Evolutionary conservation across 495 filamentous ascomycete species (phyloP).

Genomic region (Trichoderma parareesei): DNA sequence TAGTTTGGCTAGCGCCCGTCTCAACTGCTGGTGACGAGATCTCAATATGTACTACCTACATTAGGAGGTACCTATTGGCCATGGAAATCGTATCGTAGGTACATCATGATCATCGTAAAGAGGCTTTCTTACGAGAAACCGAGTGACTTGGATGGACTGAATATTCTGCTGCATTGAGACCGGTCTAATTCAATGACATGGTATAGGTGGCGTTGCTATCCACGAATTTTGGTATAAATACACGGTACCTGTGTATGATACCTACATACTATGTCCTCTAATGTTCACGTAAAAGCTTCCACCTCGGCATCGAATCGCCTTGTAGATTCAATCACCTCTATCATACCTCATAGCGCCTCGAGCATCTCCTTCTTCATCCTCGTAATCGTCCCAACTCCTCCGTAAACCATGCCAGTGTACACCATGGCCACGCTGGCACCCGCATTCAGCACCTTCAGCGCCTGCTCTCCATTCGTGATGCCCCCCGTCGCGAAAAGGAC

Average conservation of each 20-base stretch:
- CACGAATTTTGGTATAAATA: constrained; percentile 12
- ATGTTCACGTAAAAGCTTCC: not conserved
- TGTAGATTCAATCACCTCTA: not conserved
- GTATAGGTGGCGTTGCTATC: constrained; percentile 5
- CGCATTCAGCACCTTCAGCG: constrained; percentile 66
- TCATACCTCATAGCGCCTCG: constrained; percentile 24
- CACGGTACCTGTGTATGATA: constrained; percentile 7
- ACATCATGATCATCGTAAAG: too few species aligned
- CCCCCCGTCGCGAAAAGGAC: constrained; percentile 89
- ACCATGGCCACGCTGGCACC: constrained; percentile 85
- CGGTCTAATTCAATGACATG: not conserved
- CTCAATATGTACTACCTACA: too few species aligned
- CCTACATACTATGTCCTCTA: not conserved
- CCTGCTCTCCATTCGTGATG: constrained; percentile 77
- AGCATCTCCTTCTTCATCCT: constrained; percentile 83
- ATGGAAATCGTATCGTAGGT: too few species aligned
- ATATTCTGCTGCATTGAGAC: not conserved
- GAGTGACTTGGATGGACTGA: not conserved
- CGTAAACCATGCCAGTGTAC: constrained; percentile 73
- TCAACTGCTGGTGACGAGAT: not conserved
- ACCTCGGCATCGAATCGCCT: not conserved
- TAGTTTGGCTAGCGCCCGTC: not conserved
- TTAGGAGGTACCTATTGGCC: too few species aligned
- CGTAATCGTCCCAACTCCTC: constrained; percentile 76
- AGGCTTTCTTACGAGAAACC: not conserved